Percentiles rank a stretch among this genome's conserved stretches.
These are phyloP conservation scores for Cladosporium sp. DNA, from an alignment of 2,329 filamentous ascomycete genomes.

Conservation along the genomic window DNA sequence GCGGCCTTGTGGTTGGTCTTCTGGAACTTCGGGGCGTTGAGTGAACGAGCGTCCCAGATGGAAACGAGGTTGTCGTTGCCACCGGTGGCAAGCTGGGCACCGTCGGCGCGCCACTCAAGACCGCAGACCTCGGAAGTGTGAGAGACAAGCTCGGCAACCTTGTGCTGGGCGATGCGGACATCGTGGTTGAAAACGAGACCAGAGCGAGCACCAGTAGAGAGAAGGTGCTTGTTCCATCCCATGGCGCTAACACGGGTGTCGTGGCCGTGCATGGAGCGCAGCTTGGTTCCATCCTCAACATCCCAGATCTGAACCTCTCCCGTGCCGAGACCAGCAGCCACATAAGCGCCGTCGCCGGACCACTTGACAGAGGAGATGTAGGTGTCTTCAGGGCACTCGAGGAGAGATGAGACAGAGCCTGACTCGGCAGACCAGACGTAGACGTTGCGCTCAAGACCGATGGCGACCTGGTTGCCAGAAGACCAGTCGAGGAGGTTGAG, in stretches of 20 bases:
- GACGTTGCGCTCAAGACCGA: constrained; percentile 93
- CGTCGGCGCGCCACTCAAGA: constrained; percentile 95
- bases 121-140: constrained; percentile 98
- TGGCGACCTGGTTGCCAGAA: constrained; percentile 94
- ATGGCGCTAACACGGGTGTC: constrained; percentile 96
- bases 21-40: constrained; percentile 94
- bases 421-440: constrained; percentile 98
- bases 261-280: constrained; percentile 98
- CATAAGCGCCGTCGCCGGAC: constrained; percentile 95
- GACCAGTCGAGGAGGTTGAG: constrained; percentile 99
- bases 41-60: constrained; percentile 96
- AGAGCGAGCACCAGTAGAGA: constrained; percentile 91
- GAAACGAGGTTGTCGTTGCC: constrained; percentile 99
- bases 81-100: constrained; percentile 93
- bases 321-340: constrained; percentile 89
- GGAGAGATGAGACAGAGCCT: constrained; percentile 81
- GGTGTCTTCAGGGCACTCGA: constrained; percentile 86
- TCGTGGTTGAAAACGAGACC: constrained; percentile 98
- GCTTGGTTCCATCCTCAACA: constrained; percentile 89
- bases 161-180: constrained; percentile 95
- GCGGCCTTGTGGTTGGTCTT: constrained; percentile 99
- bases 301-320: constrained; percentile 99
- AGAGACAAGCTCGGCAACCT: constrained; percentile 93
- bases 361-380: constrained; percentile 99
- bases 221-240: constrained; percentile 98